Evolutionary conservation across 2,329 filamentous ascomycete species (phyloP).

Genomic region (Monilinia laxa): DNA sequence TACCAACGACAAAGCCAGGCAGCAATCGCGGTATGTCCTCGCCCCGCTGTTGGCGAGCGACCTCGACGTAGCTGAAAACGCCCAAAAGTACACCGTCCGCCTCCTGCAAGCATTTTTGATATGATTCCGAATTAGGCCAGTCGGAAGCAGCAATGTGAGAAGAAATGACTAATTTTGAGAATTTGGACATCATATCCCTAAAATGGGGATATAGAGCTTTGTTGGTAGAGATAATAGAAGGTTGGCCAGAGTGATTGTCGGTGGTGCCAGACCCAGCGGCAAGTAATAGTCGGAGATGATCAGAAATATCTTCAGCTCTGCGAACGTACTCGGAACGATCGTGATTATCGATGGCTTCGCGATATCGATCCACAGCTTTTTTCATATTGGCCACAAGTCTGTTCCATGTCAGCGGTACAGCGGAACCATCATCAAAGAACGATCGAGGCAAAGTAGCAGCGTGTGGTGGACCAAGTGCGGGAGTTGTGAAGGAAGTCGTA

Average conservation of each 20-base stretch:
- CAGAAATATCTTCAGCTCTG: conserved; percentile 95
- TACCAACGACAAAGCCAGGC: conserved; percentile 89
- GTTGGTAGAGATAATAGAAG: conserved; percentile 98
- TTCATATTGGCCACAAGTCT: conserved; percentile 91
- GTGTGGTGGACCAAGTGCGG: conserved; percentile 37
- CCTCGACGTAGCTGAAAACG: conserved; percentile 94
- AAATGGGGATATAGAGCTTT: conserved; percentile 97
- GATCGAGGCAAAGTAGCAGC: conserved; percentile 66
- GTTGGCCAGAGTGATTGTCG: conserved; percentile 97
- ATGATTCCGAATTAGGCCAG: conserved; percentile 90
- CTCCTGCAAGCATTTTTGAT: conserved; percentile 92
- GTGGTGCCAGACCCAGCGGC: conserved; percentile 95
- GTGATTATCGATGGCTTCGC: conserved; percentile 80
- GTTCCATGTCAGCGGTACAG: conserved; percentile 82
- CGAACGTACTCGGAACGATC: conserved; percentile 88
- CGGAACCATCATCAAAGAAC: conserved; percentile 87
- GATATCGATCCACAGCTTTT: conserved; percentile 82
- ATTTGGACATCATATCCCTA: conserved; percentile 98
- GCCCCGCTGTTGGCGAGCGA: conserved; percentile 87
- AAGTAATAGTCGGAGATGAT: conserved; percentile 89
- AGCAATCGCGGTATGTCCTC: conserved; percentile 91
- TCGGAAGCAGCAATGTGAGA: conserved; percentile 97
- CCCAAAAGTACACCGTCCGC: conserved; percentile 94
- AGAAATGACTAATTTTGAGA: conserved; percentile 97
- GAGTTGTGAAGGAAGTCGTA: conserved; percentile 59